These are phyloP conservation scores for Mortierella alpina DNA, from an alignment of 192 early-diverging fungal genomes.

Conservation along the genomic window DNA sequence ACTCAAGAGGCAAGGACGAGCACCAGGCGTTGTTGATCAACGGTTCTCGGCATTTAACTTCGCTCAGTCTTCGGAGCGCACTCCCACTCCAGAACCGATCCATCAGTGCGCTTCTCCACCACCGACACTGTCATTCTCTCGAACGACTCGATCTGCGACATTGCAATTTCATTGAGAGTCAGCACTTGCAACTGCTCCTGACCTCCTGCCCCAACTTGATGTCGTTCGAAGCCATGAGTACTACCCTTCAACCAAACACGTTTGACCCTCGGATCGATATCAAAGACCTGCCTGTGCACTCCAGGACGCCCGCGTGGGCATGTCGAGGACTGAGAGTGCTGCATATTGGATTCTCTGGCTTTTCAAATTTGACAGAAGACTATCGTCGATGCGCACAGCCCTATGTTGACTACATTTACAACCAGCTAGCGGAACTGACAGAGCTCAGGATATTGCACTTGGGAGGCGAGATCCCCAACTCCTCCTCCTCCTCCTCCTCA, in stretches of 20 bases:
- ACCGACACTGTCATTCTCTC: conserved; percentile 14
- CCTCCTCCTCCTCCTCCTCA: background rate
- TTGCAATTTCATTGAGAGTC: conserved; percentile 3
- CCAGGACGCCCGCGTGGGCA: conserved; percentile 4
- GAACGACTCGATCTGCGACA: conserved; percentile 18
- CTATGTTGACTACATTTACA: conserved; percentile 18
- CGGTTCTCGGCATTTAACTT: background rate
- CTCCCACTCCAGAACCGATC: conserved; percentile 6
- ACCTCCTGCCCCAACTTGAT: conserved; percentile 29
- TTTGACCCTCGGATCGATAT: conserved; percentile 13
- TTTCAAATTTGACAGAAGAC: background rate
- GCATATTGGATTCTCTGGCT: conserved; percentile 21
- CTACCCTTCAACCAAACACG: background rate
- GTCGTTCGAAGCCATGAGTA: conserved; percentile 1
- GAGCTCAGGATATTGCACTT: conserved; percentile 7
- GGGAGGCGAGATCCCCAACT: conserved; percentile 2
- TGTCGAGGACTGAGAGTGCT: conserved; percentile 18
- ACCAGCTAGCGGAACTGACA: conserved; percentile 17
- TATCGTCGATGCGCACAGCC: background rate
- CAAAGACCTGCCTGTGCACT: conserved; percentile 12
- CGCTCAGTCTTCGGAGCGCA: background rate
- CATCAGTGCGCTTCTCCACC: background rate
- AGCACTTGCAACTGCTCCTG: conserved; percentile 18
- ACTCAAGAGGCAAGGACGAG: background rate
- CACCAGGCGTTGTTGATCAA: conserved; percentile 7